These are phyloP conservation scores for Trametes hirsuta DNA, from an alignment of 1,284 basidiomycete genomes.

Conservation along the genomic window DNA sequence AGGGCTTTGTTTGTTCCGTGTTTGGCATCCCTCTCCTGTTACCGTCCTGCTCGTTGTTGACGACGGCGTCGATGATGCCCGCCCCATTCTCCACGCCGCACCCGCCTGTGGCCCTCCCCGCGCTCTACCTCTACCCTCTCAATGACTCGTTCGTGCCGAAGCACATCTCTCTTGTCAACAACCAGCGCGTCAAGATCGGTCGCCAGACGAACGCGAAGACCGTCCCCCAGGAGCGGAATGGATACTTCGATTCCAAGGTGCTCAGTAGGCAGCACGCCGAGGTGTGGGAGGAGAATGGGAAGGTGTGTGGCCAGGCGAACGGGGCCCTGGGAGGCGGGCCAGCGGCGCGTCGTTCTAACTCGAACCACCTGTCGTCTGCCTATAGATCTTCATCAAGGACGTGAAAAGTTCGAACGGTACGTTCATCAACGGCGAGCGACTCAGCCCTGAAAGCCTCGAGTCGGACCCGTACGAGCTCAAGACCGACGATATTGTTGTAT, in stretches of 20 bases:
- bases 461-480: conserved; percentile 95
- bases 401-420: conserved; percentile 99
- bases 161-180: conserved; percentile 84
- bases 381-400: conserved; percentile 95
- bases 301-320: conserved; percentile 53
- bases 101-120: conserved; percentile 51
- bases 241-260: conserved; percentile 98
- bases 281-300: conserved; percentile 92
- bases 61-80: conserved; percentile 38
- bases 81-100: conserved; percentile 37
- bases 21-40: conserved; percentile 16
- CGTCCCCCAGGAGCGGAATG: conserved; percentile 92
- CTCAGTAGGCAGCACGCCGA: conserved; percentile 96
- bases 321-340: background rate
- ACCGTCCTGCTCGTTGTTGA: conserved; percentile 35
- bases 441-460: conserved; percentile 90
- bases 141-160: conserved; percentile 97
- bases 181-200: conserved; percentile 91
- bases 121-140: conserved; percentile 91
- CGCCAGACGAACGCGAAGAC: conserved; percentile 98
- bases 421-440: conserved; percentile 95
- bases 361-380: conserved; percentile 10
- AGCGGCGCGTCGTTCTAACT: conserved; percentile 4
- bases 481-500: conserved; percentile 87
- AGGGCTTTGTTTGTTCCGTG: background rate